These are phyloP conservation scores for Alternaria hordeiaustralica DNA, from an alignment of 2,329 filamentous ascomycete genomes.

Conservation along the genomic window DNA sequence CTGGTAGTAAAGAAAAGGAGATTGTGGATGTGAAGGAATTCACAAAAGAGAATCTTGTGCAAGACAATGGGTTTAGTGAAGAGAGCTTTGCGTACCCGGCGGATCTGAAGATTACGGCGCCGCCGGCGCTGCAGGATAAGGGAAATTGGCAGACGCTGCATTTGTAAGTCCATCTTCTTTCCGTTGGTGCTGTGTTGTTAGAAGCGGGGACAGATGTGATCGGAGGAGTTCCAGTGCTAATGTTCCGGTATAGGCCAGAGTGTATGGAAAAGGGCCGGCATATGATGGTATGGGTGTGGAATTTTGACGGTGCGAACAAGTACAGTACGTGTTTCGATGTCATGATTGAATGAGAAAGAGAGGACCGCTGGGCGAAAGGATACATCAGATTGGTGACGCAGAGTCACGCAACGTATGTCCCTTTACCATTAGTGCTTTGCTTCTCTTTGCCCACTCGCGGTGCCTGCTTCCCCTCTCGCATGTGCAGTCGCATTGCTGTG, in stretches of 20 bases:
- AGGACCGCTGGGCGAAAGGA: background rate
- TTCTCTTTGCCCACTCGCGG: constrained; percentile 31
- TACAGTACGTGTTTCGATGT: constrained; percentile 38
- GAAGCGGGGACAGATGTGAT: background rate
- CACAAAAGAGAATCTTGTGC: constrained; percentile 21
- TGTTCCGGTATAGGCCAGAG: constrained; percentile 15
- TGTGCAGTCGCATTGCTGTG: constrained; percentile 60
- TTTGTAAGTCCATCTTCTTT: constrained; percentile 12
- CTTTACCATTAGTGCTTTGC: constrained; percentile 9
- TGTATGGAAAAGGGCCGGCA: constrained; percentile 33
- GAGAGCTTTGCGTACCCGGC: constrained; percentile 30
- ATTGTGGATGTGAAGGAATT: constrained; percentile 31
- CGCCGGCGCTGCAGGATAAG: constrained; percentile 32
- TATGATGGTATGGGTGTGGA: constrained; percentile 41
- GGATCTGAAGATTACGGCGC: constrained; percentile 20
- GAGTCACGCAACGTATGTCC: background rate
- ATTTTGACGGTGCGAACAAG: constrained; percentile 17
- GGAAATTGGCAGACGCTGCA: constrained; percentile 35
- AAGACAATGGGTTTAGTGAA: constrained; percentile 29
- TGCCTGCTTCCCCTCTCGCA: constrained; percentile 65
- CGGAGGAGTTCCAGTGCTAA: background rate
- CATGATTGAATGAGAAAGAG: constrained; percentile 17
- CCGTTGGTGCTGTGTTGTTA: background rate
- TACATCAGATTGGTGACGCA: background rate
- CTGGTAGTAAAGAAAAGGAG: constrained; percentile 24